These are phyloP conservation scores for Metarhizium sp. DNA, from an alignment of 2,329 filamentous ascomycete species.

Conservation along the genomic window DNA sequence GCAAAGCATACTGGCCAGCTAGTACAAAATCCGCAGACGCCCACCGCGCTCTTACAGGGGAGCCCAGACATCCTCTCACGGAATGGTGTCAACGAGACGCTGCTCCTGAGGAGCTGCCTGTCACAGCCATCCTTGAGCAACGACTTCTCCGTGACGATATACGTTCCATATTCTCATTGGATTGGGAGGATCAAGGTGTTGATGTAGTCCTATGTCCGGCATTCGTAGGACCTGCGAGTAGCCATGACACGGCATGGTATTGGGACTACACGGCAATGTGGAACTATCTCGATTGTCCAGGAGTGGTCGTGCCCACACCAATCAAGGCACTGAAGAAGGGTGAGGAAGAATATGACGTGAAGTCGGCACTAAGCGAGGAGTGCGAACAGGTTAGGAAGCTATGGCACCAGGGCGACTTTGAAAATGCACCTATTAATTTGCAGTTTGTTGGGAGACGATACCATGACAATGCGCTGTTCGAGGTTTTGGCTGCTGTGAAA, in stretches of 20 bases:
- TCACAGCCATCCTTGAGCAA: constrained; percentile 14
- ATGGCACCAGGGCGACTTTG: constrained; percentile 24
- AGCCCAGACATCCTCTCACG: constrained; percentile 19
- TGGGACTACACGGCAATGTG: constrained; percentile 28
- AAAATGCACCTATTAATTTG: constrained; percentile 22
- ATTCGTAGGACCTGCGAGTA: constrained; percentile 16
- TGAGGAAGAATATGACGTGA: not conserved
- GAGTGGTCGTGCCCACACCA: constrained; percentile 23
- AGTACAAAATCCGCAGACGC: not conserved
- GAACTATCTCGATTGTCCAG: constrained; percentile 27
- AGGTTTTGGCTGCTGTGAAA: constrained; percentile 11
- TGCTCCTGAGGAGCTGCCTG: constrained; percentile 2
- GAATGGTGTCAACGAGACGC: constrained; percentile 14
- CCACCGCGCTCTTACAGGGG: constrained; percentile 13
- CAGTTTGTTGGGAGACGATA: constrained; percentile 25
- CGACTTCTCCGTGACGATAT: constrained; percentile 20
- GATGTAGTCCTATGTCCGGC: constrained; percentile 21
- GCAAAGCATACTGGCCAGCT: constrained; percentile 2
- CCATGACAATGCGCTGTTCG: constrained; percentile 24
- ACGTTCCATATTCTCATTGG: constrained; percentile 18
- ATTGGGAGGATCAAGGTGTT: constrained; percentile 25
- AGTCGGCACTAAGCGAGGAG: not conserved
- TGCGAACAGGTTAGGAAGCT: constrained; percentile 17
- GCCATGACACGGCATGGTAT: constrained; percentile 24
- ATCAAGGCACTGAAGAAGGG: constrained; percentile 6